A percentile compares a stretch with the other conserved stretches of the same genome.
Conservation (phyloP, 805 yeast species). For the Candida saitoana region DNA sequence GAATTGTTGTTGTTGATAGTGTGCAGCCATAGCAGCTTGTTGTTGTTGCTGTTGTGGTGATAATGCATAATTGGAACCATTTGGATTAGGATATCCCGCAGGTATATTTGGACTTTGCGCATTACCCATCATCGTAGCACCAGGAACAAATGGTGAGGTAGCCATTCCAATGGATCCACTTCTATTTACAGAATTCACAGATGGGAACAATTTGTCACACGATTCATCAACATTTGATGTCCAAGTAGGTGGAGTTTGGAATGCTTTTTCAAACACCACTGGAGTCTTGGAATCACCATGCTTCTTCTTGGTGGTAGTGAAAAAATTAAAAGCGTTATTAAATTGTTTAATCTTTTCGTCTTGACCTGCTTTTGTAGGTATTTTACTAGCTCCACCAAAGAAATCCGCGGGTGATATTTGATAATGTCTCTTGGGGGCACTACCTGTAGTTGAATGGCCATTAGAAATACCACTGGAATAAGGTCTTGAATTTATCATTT, state of each 20-base stretch:
- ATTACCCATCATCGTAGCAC: conserved; percentile 24
- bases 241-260: conserved; percentile 78
- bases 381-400: conserved; percentile 35
- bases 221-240: conserved; percentile 53
- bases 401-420: conserved; percentile 40
- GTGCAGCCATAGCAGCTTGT: conserved; percentile 29
- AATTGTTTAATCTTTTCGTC: conserved; percentile 34
- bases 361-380: conserved; percentile 38
- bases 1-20: conserved; percentile 34
- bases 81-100: conserved; percentile 15
- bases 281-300: conserved; percentile 16
- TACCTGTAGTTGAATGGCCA: conserved; percentile 12
- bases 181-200: conserved; percentile 19
- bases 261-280: conserved; percentile 54
- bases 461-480: conserved; percentile 19
- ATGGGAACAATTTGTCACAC: conserved; percentile 50
- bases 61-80: conserved; percentile 19
- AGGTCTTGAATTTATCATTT: conserved; percentile 29
- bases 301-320: conserved; percentile 41
- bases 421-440: conserved; percentile 27
- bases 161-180: conserved; percentile 12
- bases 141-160: conserved; percentile 25
- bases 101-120: conserved; percentile 12
- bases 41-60: conserved; percentile 25
- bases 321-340: conserved; percentile 47